Conservation (phyloP, 345 rosid genomes). For the Heritiera littoralis region DNA sequence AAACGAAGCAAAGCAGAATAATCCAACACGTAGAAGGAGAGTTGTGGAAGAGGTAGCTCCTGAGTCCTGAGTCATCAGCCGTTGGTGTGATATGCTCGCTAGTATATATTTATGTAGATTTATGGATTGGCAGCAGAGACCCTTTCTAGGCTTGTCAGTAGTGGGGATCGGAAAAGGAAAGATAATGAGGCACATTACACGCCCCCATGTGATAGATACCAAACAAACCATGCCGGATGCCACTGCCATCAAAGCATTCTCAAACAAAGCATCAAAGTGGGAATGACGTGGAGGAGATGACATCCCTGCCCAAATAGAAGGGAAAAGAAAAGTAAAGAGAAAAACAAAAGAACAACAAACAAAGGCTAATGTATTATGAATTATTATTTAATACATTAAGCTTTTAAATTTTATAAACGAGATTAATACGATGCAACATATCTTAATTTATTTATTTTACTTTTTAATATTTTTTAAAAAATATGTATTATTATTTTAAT, state of each 20-base stretch:
- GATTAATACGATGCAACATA: no score
- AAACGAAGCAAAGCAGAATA: background rate
- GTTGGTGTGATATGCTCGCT: background rate
- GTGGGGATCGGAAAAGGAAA: background rate
- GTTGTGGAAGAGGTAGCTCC: background rate
- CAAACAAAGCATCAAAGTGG: slow-evolving; percentile 12
- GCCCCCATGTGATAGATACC: slow-evolving; percentile 3
- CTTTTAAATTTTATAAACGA: no score
- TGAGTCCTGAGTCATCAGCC: background rate
- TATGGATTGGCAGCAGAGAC: no score
- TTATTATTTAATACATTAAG: no score
- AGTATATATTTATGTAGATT: background rate
- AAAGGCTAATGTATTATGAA: background rate
- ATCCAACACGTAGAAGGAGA: background rate
- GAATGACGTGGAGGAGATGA: background rate
- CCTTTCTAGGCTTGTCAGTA: background rate
- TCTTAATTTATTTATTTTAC: no score
- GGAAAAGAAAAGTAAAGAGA: background rate
- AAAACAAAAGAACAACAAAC: background rate
- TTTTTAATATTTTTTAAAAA: no score
- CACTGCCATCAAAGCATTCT: background rate
- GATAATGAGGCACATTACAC: background rate
- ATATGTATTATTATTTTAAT: no score
- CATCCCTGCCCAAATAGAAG: background rate
- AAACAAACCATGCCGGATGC: background rate